Evolutionary conservation across 148 eudicot species (phyloP).

Genomic region (Pouteria glomerata): DNA sequence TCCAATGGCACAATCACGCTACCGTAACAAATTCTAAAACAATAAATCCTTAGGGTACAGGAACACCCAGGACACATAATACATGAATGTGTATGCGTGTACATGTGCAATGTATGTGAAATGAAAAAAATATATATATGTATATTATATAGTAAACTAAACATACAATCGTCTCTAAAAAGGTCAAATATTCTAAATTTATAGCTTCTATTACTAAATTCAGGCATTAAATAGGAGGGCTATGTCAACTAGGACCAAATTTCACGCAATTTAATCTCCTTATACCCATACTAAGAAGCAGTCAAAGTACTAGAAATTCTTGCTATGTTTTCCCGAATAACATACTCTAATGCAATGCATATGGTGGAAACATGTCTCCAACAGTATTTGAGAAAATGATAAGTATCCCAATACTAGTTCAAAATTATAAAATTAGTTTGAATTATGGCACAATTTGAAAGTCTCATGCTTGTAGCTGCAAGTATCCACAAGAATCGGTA

Average conservation of each 20-base stretch:
- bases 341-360: not conserved
- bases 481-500: not conserved
- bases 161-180: not conserved
- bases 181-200: not conserved
- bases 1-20: not conserved
- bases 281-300: not conserved
- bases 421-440: not conserved
- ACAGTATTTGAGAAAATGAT: not conserved
- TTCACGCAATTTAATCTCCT: not conserved
- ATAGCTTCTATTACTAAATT: not conserved
- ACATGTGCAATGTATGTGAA: not conserved
- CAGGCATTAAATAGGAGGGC: not conserved
- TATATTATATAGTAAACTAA: not conserved
- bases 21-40: not conserved
- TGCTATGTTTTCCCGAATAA: not conserved
- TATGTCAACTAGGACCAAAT: not conserved
- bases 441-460: not conserved
- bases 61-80: not conserved
- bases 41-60: not conserved
- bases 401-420: not conserved
- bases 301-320: not conserved
- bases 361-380: not conserved
- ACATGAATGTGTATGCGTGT: not conserved
- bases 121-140: not conserved
- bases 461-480: not conserved